A percentile compares a stretch with the other conserved stretches of the same genome.
These are phyloP conservation scores for Xerocomellus intermedius DNA, from an alignment of 768 basidiomycete species.

Conservation along the genomic window DNA sequence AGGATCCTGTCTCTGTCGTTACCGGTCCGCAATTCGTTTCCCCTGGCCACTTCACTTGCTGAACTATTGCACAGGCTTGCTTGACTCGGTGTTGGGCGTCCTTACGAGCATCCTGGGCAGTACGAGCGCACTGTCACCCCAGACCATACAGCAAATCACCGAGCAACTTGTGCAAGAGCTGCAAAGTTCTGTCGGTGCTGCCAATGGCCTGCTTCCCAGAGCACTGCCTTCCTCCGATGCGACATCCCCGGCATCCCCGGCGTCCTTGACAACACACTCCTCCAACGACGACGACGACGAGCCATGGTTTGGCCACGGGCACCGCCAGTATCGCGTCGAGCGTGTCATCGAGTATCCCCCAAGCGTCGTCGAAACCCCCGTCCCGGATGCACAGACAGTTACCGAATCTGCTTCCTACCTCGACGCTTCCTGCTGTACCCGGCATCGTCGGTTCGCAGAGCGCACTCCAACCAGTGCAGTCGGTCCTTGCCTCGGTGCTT, in stretches of 20 bases:
- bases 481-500: neutral
- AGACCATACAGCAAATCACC: neutral
- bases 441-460: neutral
- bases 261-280: neutral
- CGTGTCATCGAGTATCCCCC: neutral
- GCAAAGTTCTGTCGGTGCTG: neutral
- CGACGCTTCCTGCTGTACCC: neutral
- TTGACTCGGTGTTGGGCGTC: fast-evolving
- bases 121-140: neutral
- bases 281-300: constrained; percentile 3
- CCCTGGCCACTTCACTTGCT: neutral
- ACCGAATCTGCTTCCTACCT: neutral
- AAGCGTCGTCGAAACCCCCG: neutral
- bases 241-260: neutral
- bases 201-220: neutral
- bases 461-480: neutral
- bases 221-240: neutral
- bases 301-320: neutral
- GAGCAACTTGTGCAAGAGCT: neutral
- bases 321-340: neutral
- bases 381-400: constrained; percentile 16
- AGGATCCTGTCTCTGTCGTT: fast-evolving
- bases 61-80: neutral
- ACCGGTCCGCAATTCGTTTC: neutral
- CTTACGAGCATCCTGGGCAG: neutral